Evolutionary conservation across 2,329 filamentous ascomycete species (phyloP).

Genomic region (Leptographium flavum): DNA sequence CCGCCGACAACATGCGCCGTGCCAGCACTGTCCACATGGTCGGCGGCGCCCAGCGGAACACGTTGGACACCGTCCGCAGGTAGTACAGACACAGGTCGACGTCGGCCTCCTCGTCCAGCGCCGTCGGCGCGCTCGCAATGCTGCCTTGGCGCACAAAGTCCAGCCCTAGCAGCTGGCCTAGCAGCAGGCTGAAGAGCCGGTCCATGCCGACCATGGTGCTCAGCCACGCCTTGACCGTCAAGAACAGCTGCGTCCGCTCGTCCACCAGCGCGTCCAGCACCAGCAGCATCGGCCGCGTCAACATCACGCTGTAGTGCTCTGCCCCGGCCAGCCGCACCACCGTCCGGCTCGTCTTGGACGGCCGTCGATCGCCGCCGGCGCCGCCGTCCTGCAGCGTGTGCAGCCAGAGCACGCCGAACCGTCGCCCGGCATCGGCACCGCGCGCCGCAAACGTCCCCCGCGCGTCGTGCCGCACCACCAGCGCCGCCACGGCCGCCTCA

Average conservation of each 20-base stretch:
- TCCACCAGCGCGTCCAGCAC: constrained; percentile 66
- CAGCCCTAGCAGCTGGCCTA: constrained; percentile 41
- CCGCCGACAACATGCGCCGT: constrained; percentile 39
- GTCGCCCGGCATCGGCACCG: constrained; percentile 47
- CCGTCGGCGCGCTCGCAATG: constrained; percentile 7
- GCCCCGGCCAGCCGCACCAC: constrained; percentile 34
- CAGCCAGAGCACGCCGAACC: constrained; percentile 69
- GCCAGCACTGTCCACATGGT: constrained; percentile 58
- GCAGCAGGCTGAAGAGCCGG: constrained; percentile 46
- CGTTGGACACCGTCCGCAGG: constrained; percentile 57
- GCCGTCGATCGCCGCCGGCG: constrained; percentile 30
- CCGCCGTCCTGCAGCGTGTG: constrained; percentile 53
- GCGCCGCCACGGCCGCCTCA: constrained; percentile 59
- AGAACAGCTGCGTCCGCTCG: constrained; percentile 57
- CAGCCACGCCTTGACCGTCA: constrained; percentile 70
- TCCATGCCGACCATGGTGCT: constrained; percentile 50
- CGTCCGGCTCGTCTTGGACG: constrained; percentile 28
- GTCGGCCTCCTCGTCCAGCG: constrained; percentile 36
- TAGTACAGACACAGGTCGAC: constrained; percentile 68
- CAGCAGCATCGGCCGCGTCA: constrained; percentile 69
- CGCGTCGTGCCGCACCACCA: constrained; percentile 46
- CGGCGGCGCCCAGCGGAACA: constrained; percentile 54
- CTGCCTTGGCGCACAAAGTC: constrained; percentile 23
- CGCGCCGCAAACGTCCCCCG: constrained; percentile 31
- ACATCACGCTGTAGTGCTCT: constrained; percentile 55